Percentiles rank a stretch among this genome's conserved stretches.
Conservation (phyloP, 331 rosid genomes). For the Quercus lobata region DNA sequence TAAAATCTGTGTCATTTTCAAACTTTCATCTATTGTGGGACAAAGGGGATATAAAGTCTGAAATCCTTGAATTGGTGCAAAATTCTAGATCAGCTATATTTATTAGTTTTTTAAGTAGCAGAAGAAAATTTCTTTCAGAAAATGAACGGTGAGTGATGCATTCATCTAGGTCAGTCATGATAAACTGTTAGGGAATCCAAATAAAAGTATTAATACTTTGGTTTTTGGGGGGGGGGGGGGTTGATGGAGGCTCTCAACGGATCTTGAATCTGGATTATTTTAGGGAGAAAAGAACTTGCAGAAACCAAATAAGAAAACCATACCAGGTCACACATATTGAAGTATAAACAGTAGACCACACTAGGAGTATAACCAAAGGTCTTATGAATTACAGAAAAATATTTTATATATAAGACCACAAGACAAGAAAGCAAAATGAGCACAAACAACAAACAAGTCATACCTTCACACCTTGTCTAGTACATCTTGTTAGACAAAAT, state of each 20-base stretch:
- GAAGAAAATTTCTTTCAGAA: not conserved
- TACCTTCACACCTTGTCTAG: not conserved
- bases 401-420: not conserved
- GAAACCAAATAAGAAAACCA: not conserved
- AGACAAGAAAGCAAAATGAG: not conserved
- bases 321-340: not conserved
- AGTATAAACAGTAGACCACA: not conserved
- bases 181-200: not conserved
- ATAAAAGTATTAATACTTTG: not conserved
- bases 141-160: not conserved
- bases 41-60: too few relatives aligned
- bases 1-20: too few relatives aligned
- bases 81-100: not conserved
- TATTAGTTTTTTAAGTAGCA: not conserved
- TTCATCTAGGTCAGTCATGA: not conserved
- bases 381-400: not conserved
- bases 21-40: too few relatives aligned
- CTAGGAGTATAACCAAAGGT: not conserved
- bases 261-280: not conserved
- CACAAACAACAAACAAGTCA: not conserved
- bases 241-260: not conserved
- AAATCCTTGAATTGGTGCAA: not conserved
- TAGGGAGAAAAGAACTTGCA: not conserved
- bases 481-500: not conserved
- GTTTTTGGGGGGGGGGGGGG: not conserved